These are phyloP conservation scores for Penicillium pancosmium DNA, from an alignment of 495 filamentous ascomycete species.

Conservation along the genomic window DNA sequence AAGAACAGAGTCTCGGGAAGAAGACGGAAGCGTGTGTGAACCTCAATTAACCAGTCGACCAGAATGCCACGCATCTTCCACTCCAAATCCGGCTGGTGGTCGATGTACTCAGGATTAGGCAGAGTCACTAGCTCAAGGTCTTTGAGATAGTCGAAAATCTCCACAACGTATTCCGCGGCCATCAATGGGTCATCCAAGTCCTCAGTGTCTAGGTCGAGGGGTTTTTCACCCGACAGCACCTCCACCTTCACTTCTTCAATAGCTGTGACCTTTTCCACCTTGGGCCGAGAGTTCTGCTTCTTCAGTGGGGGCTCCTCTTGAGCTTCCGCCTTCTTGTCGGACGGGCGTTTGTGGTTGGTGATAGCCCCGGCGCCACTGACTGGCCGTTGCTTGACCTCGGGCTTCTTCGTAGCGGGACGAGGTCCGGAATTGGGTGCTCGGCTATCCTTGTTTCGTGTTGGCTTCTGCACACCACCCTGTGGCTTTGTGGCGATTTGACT, in stretches of 20 bases:
- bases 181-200: conserved; percentile 92
- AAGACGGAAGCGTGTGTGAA: conserved; percentile 94
- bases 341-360: conserved; percentile 60
- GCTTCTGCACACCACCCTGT: conserved; percentile 27
- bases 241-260: neutral
- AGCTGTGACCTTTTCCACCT: neutral
- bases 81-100: conserved; percentile 88
- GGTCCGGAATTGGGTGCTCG: conserved; percentile 59
- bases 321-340: conserved; percentile 35
- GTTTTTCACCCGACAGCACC: conserved; percentile 17
- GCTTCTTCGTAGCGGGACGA: conserved; percentile 72
- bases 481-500: conserved; percentile 52
- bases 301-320: conserved; percentile 62
- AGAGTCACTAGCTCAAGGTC: conserved; percentile 81
- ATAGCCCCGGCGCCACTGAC: conserved; percentile 71
- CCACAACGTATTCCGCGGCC: conserved; percentile 95
- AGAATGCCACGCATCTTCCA: conserved; percentile 99
- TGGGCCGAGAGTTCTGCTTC: conserved; percentile 47
- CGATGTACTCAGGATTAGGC: conserved; percentile 93
- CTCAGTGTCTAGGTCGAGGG: conserved; percentile 72
- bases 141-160: conserved; percentile 96
- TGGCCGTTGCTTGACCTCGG: conserved; percentile 68
- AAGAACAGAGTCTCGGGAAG: conserved; percentile 98
- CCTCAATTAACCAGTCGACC: conserved; percentile 97
- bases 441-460: conserved; percentile 54